Conservation (phyloP, 345 rosid genomes). For the Limnanthes douglasii region DNA sequence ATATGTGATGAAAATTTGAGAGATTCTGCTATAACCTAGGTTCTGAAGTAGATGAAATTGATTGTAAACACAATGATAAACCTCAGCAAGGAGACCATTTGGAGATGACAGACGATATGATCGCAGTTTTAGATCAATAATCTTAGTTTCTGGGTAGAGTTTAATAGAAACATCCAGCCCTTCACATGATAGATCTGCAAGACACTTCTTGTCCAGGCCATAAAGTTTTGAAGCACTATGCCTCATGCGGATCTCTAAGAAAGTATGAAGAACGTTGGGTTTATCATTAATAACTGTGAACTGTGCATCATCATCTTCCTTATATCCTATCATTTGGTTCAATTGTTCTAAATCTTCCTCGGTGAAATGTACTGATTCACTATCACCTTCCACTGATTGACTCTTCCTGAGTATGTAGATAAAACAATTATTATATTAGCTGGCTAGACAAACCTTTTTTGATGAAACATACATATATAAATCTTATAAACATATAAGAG, state of each 20-base stretch:
- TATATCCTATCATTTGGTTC: constrained; percentile 79
- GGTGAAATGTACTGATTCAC: constrained; percentile 53
- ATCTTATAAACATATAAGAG: constrained; percentile 7
- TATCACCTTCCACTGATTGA: constrained; percentile 47
- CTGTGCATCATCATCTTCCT: constrained; percentile 57
- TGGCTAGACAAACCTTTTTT: constrained; percentile 8
- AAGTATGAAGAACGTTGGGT: constrained; percentile 56
- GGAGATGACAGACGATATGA: constrained; percentile 91
- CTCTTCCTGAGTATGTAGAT: constrained; percentile 35
- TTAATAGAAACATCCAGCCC: constrained; percentile 59
- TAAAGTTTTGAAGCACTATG: constrained; percentile 90
- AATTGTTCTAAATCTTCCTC: constrained; percentile 92
- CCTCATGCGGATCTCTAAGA: constrained; percentile 74
- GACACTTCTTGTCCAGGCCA: constrained; percentile 41
- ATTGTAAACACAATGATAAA: constrained; percentile 9
- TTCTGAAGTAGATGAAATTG: constrained; percentile 5
- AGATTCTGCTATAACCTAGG: constrained; percentile 8
- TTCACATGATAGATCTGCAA: constrained; percentile 88
- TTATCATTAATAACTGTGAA: constrained; percentile 27
- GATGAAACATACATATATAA: not conserved
- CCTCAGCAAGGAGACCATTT: constrained; percentile 91
- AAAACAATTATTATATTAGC: constrained; percentile 6
- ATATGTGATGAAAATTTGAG: constrained; percentile 3
- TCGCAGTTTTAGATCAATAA: constrained; percentile 66
- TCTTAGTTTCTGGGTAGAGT: constrained; percentile 89